Evolutionary conservation across 305 asterid species (phyloP), one percentile per base, ranked within the genome.

Genomic region (Fraxinus xanthoxyloides): DNA sequence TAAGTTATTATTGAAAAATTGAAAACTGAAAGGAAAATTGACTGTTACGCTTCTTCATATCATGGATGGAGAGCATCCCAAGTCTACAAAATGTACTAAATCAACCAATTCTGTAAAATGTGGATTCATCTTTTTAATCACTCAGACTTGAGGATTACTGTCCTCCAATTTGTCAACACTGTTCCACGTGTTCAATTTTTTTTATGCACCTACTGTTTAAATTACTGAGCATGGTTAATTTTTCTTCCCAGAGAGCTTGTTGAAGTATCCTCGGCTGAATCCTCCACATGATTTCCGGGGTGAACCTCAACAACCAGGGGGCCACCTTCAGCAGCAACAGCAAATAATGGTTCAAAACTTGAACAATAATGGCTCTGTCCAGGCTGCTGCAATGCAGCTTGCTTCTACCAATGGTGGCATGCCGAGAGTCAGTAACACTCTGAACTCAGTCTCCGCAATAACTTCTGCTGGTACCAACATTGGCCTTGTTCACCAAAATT

Each of bases 401-500:
- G 63, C 82, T 15, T 61, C 86, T 23, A 72, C 59, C 77, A 83
- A 80, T 77, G 76, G 84, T 77, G 76, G 82, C 31, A 21, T 85
- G 56, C 80, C 82, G 3, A 80, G 72, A 26, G 84, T 77, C 24
- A 85, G 79, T 61, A 76, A 65, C 78, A 56, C 86, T 77, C 61
- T 82, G 70, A 85, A 81, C 83, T 48, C 80, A 6, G 76, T 36
- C 40, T 34, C 86, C 30, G 28, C 75, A 59, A 75, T 84, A 36
- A 77, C 87, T n/a, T 67, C 88, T 78, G 43, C 43, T 31, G 73
- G 77, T 81, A 30, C 82, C 38, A 79, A 77, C 54, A 84, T 54
- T 65, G 40, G 72, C 38, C 72, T 83, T 43, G 28, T 86, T 36
- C 85, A 83, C 80, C 96, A 93, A 83, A 93, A 91, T 81, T 92